Evolutionary conservation across 2,329 filamentous ascomycete genomes (phyloP).

Genomic region (Meredithiella fracta): DNA sequence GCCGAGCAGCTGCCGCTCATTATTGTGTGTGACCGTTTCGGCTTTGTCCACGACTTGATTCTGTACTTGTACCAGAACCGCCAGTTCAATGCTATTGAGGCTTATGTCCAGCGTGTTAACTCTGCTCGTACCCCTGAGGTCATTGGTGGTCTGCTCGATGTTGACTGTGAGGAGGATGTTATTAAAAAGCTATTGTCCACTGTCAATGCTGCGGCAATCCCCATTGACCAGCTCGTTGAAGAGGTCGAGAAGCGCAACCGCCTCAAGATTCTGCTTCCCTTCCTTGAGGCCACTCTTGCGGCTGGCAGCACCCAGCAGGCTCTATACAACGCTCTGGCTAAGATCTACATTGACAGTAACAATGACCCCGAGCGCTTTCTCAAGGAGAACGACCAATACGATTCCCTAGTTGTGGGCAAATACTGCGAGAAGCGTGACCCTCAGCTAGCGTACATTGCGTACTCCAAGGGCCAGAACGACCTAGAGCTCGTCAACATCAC

Average conservation of each 20-base stretch:
- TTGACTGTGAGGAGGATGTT: constrained; percentile 90
- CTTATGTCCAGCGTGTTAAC: constrained; percentile 95
- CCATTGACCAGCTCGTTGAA: constrained; percentile 80
- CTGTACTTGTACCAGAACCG: constrained; percentile 97
- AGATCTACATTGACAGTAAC: constrained; percentile 99
- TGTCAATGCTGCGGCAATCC: constrained; percentile 69
- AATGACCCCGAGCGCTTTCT: constrained; percentile 96
- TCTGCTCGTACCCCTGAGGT: constrained; percentile 80
- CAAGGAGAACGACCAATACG: constrained; percentile 93
- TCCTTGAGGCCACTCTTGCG: constrained; percentile 82
- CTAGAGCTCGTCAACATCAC: constrained; percentile 93
- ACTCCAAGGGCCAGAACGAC: constrained; percentile 93
- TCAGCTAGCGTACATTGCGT: constrained; percentile 86
- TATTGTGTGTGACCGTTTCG: constrained; percentile 98
- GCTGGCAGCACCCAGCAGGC: constrained; percentile 90
- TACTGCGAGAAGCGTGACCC: constrained; percentile 99
- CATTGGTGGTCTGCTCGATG: constrained; percentile 81
- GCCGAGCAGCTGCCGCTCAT: constrained; percentile 90
- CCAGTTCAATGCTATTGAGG: constrained; percentile 96
- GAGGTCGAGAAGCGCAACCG: constrained; percentile 96
- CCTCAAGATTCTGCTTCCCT: constrained; percentile 85
- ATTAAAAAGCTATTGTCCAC: constrained; percentile 84
- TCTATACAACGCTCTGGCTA: constrained; percentile 90
- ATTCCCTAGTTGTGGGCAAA: constrained; percentile 80
- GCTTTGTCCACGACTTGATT: constrained; percentile 93